Conservation (phyloP, 371 early-diverging fungal genomes). For the Zopfochytrium polystomum region DNA sequence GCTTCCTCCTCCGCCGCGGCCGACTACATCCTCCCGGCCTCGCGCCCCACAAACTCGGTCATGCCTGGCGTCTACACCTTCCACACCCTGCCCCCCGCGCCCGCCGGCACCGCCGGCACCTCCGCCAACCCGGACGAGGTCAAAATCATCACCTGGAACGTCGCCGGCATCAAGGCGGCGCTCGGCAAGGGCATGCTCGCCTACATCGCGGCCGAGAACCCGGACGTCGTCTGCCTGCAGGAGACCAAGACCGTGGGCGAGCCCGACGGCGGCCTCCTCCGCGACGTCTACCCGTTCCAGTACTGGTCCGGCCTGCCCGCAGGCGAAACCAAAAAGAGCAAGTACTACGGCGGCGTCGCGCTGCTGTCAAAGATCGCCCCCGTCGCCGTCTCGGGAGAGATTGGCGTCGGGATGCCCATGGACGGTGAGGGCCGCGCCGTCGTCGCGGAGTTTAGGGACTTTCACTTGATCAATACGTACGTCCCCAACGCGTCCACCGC, state of each 20-base stretch:
- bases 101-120: conserved; percentile 65
- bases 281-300: conserved; percentile 65
- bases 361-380: conserved; percentile 79
- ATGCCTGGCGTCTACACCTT: conserved; percentile 1
- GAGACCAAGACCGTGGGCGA: conserved; percentile 75
- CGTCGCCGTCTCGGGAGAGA: conserved; percentile 57
- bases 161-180: conserved; percentile 68
- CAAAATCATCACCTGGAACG: conserved; percentile 81
- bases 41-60: not conserved
- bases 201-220: conserved; percentile 76
- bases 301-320: conserved; percentile 38
- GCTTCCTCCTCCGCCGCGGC: too few relatives aligned
- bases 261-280: conserved; percentile 46
- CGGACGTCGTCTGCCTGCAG: conserved; percentile 82
- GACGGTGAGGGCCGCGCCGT: conserved; percentile 75
- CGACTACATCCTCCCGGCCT: not conserved
- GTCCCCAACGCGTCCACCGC: conserved; percentile 82
- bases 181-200: conserved; percentile 76
- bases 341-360: conserved; percentile 78
- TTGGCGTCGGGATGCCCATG: conserved; percentile 47
- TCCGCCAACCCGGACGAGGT: conserved; percentile 51
- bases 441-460: conserved; percentile 54
- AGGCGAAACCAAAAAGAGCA: conserved; percentile 2
- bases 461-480: conserved; percentile 16
- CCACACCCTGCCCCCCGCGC: conserved; percentile 35